Evolutionary conservation across 192 early-diverging fungal species (phyloP).

Genomic region (Backusella circina): DNA sequence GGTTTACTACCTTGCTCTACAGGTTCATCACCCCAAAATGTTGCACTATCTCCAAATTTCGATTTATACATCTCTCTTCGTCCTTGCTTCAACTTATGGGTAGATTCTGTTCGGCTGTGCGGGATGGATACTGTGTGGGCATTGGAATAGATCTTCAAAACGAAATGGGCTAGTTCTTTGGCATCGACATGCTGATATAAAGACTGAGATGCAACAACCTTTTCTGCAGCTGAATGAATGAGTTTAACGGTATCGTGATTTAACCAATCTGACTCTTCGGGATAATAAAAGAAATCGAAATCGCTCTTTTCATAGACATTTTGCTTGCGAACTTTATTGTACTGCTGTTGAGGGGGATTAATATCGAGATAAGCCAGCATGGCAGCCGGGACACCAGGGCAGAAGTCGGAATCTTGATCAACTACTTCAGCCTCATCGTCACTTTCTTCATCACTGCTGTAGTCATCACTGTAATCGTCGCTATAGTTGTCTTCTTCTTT

Average conservation of each 20-base stretch:
- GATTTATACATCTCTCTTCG: slow-evolving; percentile 9
- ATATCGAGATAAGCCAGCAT: slow-evolving; percentile 30
- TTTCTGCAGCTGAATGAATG: neutral
- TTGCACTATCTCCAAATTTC: neutral
- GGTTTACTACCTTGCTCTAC: slow-evolving; percentile 6
- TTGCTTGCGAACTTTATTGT: neutral
- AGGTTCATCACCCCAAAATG: neutral
- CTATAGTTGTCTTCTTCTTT: neutral
- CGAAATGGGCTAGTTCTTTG: slow-evolving; percentile 12
- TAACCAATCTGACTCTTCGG: slow-evolving; percentile 17
- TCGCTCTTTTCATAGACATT: neutral
- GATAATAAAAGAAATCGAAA: slow-evolving; percentile 34
- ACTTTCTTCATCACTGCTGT: neutral
- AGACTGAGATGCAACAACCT: neutral
- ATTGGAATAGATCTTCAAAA: slow-evolving; percentile 36
- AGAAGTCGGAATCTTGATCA: slow-evolving; percentile 14
- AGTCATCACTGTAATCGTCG: neutral
- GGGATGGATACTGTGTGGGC: slow-evolving; percentile 31
- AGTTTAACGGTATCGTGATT: slow-evolving; percentile 25
- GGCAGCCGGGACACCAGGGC: slow-evolving; percentile 34
- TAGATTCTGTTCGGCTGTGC: slow-evolving; percentile 13
- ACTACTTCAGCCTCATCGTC: slow-evolving; percentile 5
- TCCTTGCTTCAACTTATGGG: slow-evolving; percentile 14
- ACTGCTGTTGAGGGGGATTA: slow-evolving; percentile 16
- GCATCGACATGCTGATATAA: slow-evolving; percentile 15